phyloP scores from a whole-genome alignment of 345 rosid species.

The Geranium rotundifolium region DNA sequence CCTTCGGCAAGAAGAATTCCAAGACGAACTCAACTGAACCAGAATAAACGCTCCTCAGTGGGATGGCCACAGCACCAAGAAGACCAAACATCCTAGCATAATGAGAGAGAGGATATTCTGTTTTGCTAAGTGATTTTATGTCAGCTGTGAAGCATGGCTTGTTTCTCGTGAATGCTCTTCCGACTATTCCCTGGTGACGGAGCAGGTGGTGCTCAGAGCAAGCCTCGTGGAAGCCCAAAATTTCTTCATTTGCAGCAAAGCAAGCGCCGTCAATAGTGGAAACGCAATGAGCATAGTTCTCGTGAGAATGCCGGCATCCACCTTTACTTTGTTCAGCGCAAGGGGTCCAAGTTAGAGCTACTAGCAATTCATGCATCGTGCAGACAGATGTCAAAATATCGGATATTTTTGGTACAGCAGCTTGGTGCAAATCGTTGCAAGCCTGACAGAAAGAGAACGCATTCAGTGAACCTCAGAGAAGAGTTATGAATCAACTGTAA shows the following conservation, averaged over 20 bases:
- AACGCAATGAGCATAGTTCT: constrained; percentile 45
- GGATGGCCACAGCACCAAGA: constrained; percentile 25
- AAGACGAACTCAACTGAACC: constrained; percentile 18
- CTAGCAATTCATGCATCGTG: constrained; percentile 45
- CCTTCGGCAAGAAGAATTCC: constrained; percentile 28
- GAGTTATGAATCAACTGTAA: neutral
- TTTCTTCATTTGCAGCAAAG: constrained; percentile 30
- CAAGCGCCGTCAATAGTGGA: constrained; percentile 60
- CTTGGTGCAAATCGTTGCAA: constrained; percentile 30
- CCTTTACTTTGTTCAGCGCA: constrained; percentile 48
- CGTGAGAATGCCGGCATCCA: constrained; percentile 61
- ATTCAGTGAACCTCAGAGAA: neutral
- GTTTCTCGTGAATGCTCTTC: constrained; percentile 45
- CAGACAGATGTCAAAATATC: constrained; percentile 50
- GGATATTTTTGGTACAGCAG: constrained; percentile 41
- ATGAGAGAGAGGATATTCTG: constrained; percentile 74
- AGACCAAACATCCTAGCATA: constrained; percentile 30
- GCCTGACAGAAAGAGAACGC: constrained; percentile 30
- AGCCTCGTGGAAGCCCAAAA: constrained; percentile 44
- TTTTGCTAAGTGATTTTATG: constrained; percentile 49
- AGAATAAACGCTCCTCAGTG: constrained; percentile 13
- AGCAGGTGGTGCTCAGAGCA: constrained; percentile 80
- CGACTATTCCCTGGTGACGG: constrained; percentile 74
- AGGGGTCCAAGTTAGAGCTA: constrained; percentile 81
- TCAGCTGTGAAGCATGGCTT: constrained; percentile 55